Conservation (phyloP, 2,329 filamentous ascomycete genomes). For the Colletotrichum tropicale region DNA sequence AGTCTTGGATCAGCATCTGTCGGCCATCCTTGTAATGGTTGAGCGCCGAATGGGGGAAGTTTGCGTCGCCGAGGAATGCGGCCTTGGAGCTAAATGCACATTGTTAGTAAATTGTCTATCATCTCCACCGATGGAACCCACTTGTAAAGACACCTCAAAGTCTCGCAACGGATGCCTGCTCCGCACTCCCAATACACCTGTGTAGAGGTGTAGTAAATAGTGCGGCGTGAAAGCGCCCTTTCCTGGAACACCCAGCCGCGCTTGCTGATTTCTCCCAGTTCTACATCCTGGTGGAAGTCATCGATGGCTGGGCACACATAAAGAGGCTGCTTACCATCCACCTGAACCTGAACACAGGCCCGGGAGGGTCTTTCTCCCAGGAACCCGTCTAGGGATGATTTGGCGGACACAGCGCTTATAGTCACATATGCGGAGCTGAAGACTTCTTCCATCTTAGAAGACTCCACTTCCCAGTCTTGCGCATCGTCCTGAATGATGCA, state of each 20-base stretch:
- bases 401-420: background rate
- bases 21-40: background rate
- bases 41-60: background rate
- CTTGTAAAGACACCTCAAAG: constrained; percentile 35
- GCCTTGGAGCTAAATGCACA: background rate
- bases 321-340: background rate
- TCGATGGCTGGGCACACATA: constrained; percentile 34
- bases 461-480: constrained; percentile 22
- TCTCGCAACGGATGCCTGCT: constrained; percentile 36
- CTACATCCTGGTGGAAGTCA: constrained; percentile 36
- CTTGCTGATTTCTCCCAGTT: constrained; percentile 30
- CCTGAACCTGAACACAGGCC: background rate
- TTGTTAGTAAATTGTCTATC: background rate
- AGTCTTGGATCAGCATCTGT: background rate
- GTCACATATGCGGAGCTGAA: constrained; percentile 10
- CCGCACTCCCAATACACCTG: constrained; percentile 46
- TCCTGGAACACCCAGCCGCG: constrained; percentile 47
- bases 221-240: constrained; percentile 36
- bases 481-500: constrained; percentile 25
- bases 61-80: constrained; percentile 8
- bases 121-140: constrained; percentile 23
- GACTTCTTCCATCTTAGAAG: constrained; percentile 9
- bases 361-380: background rate
- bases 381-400: constrained; percentile 5
- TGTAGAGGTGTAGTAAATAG: constrained; percentile 37